phyloP scores from a whole-genome alignment of 441 rosid species.

The Populus hybrid region DNA sequence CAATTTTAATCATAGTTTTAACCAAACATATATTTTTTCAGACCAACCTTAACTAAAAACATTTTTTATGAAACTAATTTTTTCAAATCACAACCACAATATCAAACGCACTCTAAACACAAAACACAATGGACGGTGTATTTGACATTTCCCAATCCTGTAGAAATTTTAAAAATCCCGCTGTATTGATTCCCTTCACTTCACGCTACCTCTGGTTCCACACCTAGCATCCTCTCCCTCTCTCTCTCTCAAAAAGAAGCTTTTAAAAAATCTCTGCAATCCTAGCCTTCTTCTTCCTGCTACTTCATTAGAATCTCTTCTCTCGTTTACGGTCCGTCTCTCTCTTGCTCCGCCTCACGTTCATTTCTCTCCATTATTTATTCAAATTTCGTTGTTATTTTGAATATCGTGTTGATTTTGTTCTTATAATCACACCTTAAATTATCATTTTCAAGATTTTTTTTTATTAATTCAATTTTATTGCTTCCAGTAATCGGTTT shows the following conservation, averaged over 20 bases:
- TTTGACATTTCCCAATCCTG: background rate
- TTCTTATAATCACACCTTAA: background rate
- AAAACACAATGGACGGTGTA: background rate
- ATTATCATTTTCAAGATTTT: too few relatives aligned
- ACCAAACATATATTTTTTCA: too few relatives aligned
- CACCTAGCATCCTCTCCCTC: background rate
- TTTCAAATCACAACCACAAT: too few relatives aligned
- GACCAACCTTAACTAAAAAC: too few relatives aligned
- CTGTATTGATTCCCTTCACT: background rate
- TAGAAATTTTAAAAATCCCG: background rate
- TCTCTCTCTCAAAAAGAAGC: too few relatives aligned
- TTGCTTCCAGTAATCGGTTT: background rate
- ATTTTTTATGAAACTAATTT: too few relatives aligned
- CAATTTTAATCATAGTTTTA: too few relatives aligned
- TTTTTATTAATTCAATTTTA: too few relatives aligned
- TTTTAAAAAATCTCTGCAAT: constrained; percentile 14
- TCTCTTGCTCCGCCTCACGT: background rate
- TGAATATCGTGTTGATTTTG: background rate
- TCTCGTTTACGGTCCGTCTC: constrained; percentile 58
- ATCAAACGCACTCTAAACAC: too few relatives aligned
- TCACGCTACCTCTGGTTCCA: background rate
- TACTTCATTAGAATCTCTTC: constrained; percentile 42
- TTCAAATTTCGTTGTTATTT: background rate
- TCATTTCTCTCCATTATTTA: background rate
- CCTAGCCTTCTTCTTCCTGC: constrained; percentile 25